Evolutionary conservation across 495 filamentous ascomycete species (phyloP).

Genomic region (Trichoderma reesei): DNA sequence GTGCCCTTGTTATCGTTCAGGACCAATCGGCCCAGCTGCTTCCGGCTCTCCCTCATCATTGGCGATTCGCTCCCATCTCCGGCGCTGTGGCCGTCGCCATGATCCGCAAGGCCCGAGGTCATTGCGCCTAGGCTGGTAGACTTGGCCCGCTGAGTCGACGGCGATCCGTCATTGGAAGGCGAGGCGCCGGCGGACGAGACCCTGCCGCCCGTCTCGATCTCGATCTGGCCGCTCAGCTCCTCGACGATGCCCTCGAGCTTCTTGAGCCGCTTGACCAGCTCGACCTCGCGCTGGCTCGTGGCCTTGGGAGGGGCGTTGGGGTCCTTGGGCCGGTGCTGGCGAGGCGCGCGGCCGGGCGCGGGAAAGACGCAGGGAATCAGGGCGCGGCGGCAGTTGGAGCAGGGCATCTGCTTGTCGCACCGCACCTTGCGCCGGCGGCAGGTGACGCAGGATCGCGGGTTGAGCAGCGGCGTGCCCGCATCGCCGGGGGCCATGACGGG

Average conservation of each 20-base stretch:
- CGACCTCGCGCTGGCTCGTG: constrained; percentile 56
- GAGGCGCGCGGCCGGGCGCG: constrained; percentile 68
- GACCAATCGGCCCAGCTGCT: constrained; percentile 57
- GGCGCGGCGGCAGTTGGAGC: constrained; percentile 72
- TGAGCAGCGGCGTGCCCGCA: constrained; percentile 33
- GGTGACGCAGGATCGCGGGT: constrained; percentile 71
- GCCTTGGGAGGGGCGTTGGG: constrained; percentile 40
- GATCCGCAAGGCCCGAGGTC: constrained; percentile 39
- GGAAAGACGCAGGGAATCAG: constrained; percentile 79
- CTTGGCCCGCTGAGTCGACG: neutral
- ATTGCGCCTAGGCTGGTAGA: constrained; percentile 18
- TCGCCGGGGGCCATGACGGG: constrained; percentile 23
- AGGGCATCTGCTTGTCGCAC: constrained; percentile 78
- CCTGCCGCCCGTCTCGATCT: constrained; percentile 24
- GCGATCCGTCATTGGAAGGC: neutral
- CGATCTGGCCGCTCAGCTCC: constrained; percentile 40
- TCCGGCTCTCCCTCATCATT: constrained; percentile 11
- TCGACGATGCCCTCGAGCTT: constrained; percentile 78
- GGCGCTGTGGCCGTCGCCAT: constrained; percentile 9
- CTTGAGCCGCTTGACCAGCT: constrained; percentile 65
- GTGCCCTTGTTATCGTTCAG: constrained; percentile 56
- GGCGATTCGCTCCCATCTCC: constrained; percentile 13
- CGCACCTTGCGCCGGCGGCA: constrained; percentile 78
- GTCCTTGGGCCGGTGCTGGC: constrained; percentile 52
- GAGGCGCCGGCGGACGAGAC: neutral